Conservation (phyloP, 2,329 filamentous ascomycete genomes). For the Xylaria sp. region DNA sequence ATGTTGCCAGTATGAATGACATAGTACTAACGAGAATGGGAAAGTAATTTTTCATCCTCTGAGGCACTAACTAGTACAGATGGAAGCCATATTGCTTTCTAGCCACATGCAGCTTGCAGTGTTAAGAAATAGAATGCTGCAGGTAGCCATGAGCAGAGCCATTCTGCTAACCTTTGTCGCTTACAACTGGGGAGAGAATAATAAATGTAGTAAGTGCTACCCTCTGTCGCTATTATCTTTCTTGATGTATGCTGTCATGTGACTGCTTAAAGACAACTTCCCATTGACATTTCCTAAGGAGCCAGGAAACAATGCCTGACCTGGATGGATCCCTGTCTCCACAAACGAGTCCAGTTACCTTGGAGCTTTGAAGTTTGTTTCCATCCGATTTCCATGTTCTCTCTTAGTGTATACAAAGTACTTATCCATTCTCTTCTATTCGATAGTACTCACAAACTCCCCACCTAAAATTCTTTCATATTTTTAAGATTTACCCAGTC, state of each 20-base stretch:
- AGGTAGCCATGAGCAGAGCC: not conserved
- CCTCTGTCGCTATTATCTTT: not conserved
- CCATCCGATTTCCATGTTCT: not conserved
- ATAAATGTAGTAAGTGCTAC: not conserved
- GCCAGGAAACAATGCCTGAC: not conserved
- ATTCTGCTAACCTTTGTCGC: not conserved
- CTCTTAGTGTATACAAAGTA: not conserved
- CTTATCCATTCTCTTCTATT: not conserved
- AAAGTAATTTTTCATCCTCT: not conserved
- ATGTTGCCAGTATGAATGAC: not conserved
- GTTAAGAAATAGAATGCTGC: too few relatives aligned
- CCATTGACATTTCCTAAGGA: not conserved
- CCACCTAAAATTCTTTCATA: not conserved
- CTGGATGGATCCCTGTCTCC: not conserved
- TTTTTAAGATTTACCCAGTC: not conserved
- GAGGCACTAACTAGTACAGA: too few relatives aligned
- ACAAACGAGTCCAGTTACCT: not conserved
- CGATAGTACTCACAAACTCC: not conserved
- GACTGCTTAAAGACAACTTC: not conserved
- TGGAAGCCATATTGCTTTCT: too few relatives aligned
- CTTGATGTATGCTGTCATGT: not conserved
- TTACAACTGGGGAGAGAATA: not conserved
- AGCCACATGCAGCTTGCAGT: too few relatives aligned
- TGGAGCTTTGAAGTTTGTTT: not conserved
- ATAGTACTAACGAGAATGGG: not conserved